Evolutionary conservation across 73 alveolate species (phyloP), one percentile per base, ranked within the genome.

Genomic region (Paramecium octaurelia): DNA sequence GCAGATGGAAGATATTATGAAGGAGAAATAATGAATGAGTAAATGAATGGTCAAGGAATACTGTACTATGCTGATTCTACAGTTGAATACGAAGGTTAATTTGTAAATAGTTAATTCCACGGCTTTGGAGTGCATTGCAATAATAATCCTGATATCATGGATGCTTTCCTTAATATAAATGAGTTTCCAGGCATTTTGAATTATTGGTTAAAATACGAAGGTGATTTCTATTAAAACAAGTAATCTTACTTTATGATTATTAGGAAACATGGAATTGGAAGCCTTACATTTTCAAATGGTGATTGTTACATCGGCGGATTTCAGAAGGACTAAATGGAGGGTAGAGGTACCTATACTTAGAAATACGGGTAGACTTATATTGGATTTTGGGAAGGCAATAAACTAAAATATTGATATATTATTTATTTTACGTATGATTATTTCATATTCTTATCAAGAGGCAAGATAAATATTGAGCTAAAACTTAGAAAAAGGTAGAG

Each of bases 191-290:
- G 43, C 0, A 24, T 80, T 42, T 21, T 8, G 18, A 27, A 80
- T 20, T 80, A 80, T 80, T 80, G 91, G 91, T 24, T 24, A 38
- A 80, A 42, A 80, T 80, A 80, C 44, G 91, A 80, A 48, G 91
- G 91, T 0, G 75, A 80, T 24, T 80, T 80, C 75, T 38, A 38
- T 35, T 29, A 75, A 21, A 75, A 75, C 21, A 75, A 75, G 88
- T 75, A 75, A 23, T 27, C 1, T 54, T 14, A 6, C 48, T 5
- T 12, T 64, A 73, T 34, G 18, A 23, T 34, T 29, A 8, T 10
- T 36, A 36, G 57, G 11, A 73, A 40, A 36, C 60, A 73, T 73
- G 87, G 87, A 34, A 73, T 73, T 14, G 87, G 87, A 3, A 36
- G 60, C 12, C 4, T 73, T 14, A 73, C 57, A 2, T 73, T 73